Conservation (phyloP, 2,329 filamentous ascomycete species). For the Fusarium bulbicola region DNA sequence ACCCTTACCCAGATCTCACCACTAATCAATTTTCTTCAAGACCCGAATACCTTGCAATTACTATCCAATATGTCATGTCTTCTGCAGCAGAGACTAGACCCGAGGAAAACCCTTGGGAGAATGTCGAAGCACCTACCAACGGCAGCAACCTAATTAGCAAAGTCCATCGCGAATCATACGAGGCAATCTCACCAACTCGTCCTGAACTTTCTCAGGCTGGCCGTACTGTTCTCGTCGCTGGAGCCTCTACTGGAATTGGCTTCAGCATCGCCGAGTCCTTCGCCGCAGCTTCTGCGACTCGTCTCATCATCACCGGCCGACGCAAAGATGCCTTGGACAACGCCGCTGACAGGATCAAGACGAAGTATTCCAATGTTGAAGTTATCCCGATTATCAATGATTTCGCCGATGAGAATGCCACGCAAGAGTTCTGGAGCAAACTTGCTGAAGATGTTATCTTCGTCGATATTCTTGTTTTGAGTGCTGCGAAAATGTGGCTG, state of each 20-base stretch:
- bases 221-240: background rate
- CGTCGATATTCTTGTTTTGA: slow-evolving; percentile 45
- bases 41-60: background rate
- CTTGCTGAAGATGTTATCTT: slow-evolving; percentile 21
- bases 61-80: background rate
- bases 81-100: background rate
- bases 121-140: background rate
- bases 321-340: slow-evolving; percentile 26
- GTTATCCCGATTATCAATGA: background rate
- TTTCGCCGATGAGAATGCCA: slow-evolving; percentile 13
- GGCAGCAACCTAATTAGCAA: background rate
- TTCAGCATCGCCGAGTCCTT: slow-evolving; percentile 58
- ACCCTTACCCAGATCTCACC: no score
- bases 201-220: slow-evolving; percentile 53
- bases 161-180: slow-evolving; percentile 39
- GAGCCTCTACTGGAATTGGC: slow-evolving; percentile 14
- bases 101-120: slow-evolving; percentile 2
- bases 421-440: slow-evolving; percentile 43
- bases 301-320: slow-evolving; percentile 53
- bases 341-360: background rate
- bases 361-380: background rate
- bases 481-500: slow-evolving; percentile 31
- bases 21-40: rapidly evolving
- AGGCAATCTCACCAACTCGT: slow-evolving; percentile 48
- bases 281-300: slow-evolving; percentile 48